phyloP scores from a whole-genome alignment of 2,329 filamentous ascomycete species.

The Malbranchea cinnamomea region DNA sequence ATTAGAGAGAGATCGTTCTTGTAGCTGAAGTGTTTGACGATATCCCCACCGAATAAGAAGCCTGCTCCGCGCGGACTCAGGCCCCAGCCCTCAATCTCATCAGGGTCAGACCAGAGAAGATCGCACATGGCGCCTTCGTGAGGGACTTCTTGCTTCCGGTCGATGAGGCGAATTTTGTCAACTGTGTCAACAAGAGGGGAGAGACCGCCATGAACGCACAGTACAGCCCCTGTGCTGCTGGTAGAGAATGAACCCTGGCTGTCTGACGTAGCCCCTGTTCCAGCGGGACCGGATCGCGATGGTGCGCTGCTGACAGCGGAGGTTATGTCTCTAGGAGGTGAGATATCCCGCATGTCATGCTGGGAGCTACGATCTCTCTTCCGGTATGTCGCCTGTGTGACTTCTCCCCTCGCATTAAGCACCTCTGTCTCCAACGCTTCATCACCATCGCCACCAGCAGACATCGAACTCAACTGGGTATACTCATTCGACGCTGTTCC shows the following conservation, averaged over 20 bases:
- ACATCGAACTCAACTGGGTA: constrained; percentile 12
- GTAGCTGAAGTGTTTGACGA: constrained; percentile 92
- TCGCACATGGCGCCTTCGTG: constrained; percentile 99
- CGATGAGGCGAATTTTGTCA: constrained; percentile 87
- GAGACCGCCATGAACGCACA: constrained; percentile 90
- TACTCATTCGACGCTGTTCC: constrained; percentile 36
- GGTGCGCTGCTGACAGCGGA: constrained; percentile 30
- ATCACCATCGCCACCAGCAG: constrained; percentile 25
- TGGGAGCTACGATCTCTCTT: constrained; percentile 19
- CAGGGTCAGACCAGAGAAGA: constrained; percentile 91
- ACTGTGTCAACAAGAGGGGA: constrained; percentile 84
- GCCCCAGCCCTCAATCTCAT: constrained; percentile 96
- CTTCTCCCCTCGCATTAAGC: constrained; percentile 65
- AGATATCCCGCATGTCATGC: constrained; percentile 23
- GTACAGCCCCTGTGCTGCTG: constrained; percentile 60
- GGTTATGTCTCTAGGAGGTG: constrained; percentile 26
- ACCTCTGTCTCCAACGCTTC: constrained; percentile 86
- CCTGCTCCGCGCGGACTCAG: constrained; percentile 85
- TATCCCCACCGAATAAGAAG: constrained; percentile 85
- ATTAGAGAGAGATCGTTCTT: constrained; percentile 84
- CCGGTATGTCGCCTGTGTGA: constrained; percentile 45
- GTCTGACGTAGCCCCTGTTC: constrained; percentile 60
- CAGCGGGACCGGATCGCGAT: constrained; percentile 54
- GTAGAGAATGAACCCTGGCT: constrained; percentile 36
- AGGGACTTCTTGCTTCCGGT: constrained; percentile 94